phyloP scores from a whole-genome alignment of 371 early-diverging fungal genomes.

The Blastocladiella emersonii region DNA sequence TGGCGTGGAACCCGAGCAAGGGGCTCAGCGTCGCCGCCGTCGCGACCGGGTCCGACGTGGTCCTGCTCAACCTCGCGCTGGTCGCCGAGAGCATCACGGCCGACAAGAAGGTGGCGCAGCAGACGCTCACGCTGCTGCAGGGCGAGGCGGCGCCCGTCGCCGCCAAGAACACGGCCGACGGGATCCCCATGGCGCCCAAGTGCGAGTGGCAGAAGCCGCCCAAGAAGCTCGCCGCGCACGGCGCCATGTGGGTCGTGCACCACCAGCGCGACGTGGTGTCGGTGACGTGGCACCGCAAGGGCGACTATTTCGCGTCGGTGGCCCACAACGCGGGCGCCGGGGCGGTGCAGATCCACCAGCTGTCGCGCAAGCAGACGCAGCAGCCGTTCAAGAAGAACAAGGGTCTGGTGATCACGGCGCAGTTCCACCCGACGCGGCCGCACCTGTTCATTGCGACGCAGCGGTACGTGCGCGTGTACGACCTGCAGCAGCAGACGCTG shows the following conservation, averaged over 20 bases:
- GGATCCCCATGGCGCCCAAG: not conserved
- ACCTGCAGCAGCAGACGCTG: slow-evolving; percentile 72
- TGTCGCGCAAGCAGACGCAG: slow-evolving; percentile 73
- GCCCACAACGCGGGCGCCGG: slow-evolving; percentile 38
- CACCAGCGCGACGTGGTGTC: slow-evolving; percentile 51
- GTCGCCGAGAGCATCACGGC: not conserved
- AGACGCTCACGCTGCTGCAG: not conserved
- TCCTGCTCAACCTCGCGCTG: slow-evolving; percentile 12
- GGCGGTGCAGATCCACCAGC: slow-evolving; percentile 80
- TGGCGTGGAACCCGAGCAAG: slow-evolving; percentile 82
- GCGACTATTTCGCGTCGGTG: slow-evolving; percentile 86
- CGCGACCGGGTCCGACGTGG: slow-evolving; percentile 32
- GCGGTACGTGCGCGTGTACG: slow-evolving; percentile 80
- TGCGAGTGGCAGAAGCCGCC: slow-evolving; percentile 47
- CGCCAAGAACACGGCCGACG: not conserved
- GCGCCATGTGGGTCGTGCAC: slow-evolving; percentile 34
- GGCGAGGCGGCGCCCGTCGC: not conserved
- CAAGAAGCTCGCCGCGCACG: slow-evolving; percentile 30
- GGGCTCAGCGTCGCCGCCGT: slow-evolving; percentile 64
- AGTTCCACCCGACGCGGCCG: slow-evolving; percentile 89
- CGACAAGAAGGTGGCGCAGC: slow-evolving; percentile 4
- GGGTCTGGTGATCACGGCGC: slow-evolving; percentile 73
- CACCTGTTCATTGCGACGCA: slow-evolving; percentile 91
- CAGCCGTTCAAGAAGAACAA: slow-evolving; percentile 74
- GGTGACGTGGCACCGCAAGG: slow-evolving; percentile 88